Evolutionary conservation across 1,284 basidiomycete species (phyloP).

Genomic region (Sanghuangporus sanghuang): DNA sequence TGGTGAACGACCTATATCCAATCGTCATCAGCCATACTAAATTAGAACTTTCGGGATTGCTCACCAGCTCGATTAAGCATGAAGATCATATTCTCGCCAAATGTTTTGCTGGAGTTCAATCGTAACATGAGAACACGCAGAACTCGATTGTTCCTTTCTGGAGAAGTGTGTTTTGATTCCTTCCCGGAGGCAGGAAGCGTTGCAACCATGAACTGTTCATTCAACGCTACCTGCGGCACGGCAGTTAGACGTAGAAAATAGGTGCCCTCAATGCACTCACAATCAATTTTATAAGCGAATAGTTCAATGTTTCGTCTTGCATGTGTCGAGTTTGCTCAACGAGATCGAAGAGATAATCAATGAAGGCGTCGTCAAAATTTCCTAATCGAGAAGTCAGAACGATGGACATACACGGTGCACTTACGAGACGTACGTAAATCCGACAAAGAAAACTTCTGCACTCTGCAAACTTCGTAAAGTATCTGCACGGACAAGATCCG

Average conservation of each 20-base stretch:
- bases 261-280: slow-evolving; percentile 39
- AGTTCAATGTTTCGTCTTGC: slow-evolving; percentile 90
- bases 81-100: slow-evolving; percentile 98
- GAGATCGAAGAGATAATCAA: slow-evolving; percentile 89
- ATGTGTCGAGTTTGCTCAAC: slow-evolving; percentile 89
- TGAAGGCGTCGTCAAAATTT: slow-evolving; percentile 78
- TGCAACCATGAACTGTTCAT: slow-evolving; percentile 98
- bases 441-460: slow-evolving; percentile 72
- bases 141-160: slow-evolving; percentile 67
- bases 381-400: slow-evolving; percentile 34
- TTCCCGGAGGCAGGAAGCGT: slow-evolving; percentile 32
- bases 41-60: slow-evolving; percentile 27
- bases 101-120: slow-evolving; percentile 83
- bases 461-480: slow-evolving; percentile 87
- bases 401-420: not conserved
- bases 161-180: slow-evolving; percentile 17
- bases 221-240: slow-evolving; percentile 73
- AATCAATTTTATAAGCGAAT: slow-evolving; percentile 89
- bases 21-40: not conserved
- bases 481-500: slow-evolving; percentile 67
- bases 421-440: slow-evolving; percentile 61
- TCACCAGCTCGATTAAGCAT: slow-evolving; percentile 93
- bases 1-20: slow-evolving; percentile 59
- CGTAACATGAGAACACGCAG: slow-evolving; percentile 80
- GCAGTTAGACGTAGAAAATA: slow-evolving; percentile 5